phyloP scores from a whole-genome alignment of 345 rosid species.

The Anacardium occidentale region DNA sequence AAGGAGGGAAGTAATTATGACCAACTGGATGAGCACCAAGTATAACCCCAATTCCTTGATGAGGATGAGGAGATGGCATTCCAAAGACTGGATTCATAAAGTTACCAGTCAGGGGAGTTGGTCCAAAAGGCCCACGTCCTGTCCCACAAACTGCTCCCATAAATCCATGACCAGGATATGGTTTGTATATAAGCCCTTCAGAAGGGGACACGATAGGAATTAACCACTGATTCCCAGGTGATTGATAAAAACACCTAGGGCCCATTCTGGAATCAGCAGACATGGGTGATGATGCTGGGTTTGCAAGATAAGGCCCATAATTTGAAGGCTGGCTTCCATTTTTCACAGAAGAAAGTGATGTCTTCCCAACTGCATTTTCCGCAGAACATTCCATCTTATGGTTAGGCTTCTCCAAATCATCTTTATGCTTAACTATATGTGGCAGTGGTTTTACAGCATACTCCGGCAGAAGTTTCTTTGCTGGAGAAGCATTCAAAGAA shows the following conservation, averaged over 20 bases:
- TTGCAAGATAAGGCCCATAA: slow-evolving; percentile 36
- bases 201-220: slow-evolving; percentile 89
- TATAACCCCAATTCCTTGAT: slow-evolving; percentile 46
- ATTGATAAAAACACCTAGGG: slow-evolving; percentile 45
- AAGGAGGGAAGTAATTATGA: slow-evolving; percentile 66
- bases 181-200: slow-evolving; percentile 88
- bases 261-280: slow-evolving; percentile 28
- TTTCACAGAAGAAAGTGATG: slow-evolving; percentile 22
- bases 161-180: slow-evolving; percentile 56
- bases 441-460: slow-evolving; percentile 37
- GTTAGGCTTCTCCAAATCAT: slow-evolving; percentile 38
- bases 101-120: slow-evolving; percentile 45
- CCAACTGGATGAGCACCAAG: slow-evolving; percentile 49
- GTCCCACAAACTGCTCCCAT: slow-evolving; percentile 46
- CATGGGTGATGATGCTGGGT: slow-evolving; percentile 26
- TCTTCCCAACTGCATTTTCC: slow-evolving; percentile 56
- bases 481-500: slow-evolving; percentile 42
- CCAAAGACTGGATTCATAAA: slow-evolving; percentile 46
- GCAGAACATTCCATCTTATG: slow-evolving; percentile 50
- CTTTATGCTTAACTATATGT: slow-evolving; percentile 35
- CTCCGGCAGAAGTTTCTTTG: slow-evolving; percentile 43
- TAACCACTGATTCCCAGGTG: slow-evolving; percentile 72
- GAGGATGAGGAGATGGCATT: slow-evolving; percentile 36
- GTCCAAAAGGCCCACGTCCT: slow-evolving; percentile 50
- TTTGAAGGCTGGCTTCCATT: slow-evolving; percentile 39